phyloP scores from a whole-genome alignment of 1,284 basidiomycete genomes.

The Moesziomyces antarcticus region DNA sequence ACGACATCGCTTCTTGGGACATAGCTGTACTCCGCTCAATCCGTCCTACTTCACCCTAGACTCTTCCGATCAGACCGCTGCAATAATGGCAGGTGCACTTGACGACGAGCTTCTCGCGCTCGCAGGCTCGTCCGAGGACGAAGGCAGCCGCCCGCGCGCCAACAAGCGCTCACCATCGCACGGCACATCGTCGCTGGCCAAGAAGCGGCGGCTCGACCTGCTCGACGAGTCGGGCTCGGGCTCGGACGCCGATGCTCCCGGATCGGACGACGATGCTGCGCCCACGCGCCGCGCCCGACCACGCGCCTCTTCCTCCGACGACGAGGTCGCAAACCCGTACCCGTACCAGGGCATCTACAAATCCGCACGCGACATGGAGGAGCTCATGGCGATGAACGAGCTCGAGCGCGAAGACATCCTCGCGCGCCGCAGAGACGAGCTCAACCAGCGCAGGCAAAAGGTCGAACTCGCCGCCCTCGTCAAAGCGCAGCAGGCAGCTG shows the following conservation, averaged over 20 bases:
- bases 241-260: conserved; percentile 27
- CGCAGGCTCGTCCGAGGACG: conserved; percentile 72
- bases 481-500: conserved; percentile 73
- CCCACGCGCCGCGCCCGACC: no score
- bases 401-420: conserved; percentile 88
- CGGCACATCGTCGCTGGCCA: conserved; percentile 24
- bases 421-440: conserved; percentile 81
- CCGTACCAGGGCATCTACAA: conserved; percentile 90
- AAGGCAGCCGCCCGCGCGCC: conserved; percentile 68
- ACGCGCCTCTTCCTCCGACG: conserved; percentile 1
- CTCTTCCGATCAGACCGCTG: no score
- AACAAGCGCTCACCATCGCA: neutral
- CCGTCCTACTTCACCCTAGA: no score
- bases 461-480: conserved; percentile 81
- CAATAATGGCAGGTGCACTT: conserved; percentile 70
- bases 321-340: conserved; percentile 70
- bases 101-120: conserved; percentile 78
- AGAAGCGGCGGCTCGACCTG: conserved; percentile 49
- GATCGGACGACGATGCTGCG: conserved; percentile 13
- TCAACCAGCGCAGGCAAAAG: conserved; percentile 80
- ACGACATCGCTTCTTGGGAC: no score
- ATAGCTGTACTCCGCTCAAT: no score
- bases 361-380: conserved; percentile 81
- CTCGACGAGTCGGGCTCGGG: conserved; percentile 57
- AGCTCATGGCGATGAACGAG: conserved; percentile 83